Evolutionary conservation across 2,329 filamentous ascomycete species (phyloP), one percentile per base, ranked within the genome.

Genomic region (Colletotrichum theobromicola): DNA sequence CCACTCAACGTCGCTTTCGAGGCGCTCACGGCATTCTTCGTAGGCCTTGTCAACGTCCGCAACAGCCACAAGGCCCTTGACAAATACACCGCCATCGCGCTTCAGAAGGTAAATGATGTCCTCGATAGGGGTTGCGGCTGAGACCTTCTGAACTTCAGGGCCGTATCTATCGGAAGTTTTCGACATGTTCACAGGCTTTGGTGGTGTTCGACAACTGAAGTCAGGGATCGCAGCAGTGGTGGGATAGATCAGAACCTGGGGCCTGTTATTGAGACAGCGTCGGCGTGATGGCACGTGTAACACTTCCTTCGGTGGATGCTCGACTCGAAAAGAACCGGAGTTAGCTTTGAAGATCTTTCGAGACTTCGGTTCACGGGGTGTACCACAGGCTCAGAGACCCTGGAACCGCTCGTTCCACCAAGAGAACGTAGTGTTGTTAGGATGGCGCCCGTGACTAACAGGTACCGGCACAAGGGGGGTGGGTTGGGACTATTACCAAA

Each of bases 1-100:
- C 67, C 72, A 74, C 37, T 74, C 72, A 4, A 63, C 68, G 24
- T 74, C 72, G 28, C 37, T 74, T 10, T 74, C 61, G 4, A 74
- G 67, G 37, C 68, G 67, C 32, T 74, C 61, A 24, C 72, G 67
- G 16, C 67, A 71, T 32, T 72, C 67, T n/a, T 67, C 68, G 7
- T 55, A 61, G 21, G 68, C 42, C 32, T 63, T 26, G n/a, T 70
- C 72, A 8, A 74, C 66, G 24, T 70, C 60, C 35, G 35, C 58
- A 13, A 65, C 67, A 24, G 21, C 26, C 6, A 74, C 30, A 7
- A 74, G 50, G 4, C n/a, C 35, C 16, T 61, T 60, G 37, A 74
- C 34, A n/a, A 74, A 70, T 8, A 74, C 71, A 32, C 71, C 71
- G 5, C 71, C 71, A 24, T 74, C 71, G 21, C 71, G 71, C 42